Percentiles rank a stretch among this genome's conserved stretches.
phyloP scores from a whole-genome alignment of 2,329 filamentous ascomycete species.

The Akanthomyces lecanii region DNA sequence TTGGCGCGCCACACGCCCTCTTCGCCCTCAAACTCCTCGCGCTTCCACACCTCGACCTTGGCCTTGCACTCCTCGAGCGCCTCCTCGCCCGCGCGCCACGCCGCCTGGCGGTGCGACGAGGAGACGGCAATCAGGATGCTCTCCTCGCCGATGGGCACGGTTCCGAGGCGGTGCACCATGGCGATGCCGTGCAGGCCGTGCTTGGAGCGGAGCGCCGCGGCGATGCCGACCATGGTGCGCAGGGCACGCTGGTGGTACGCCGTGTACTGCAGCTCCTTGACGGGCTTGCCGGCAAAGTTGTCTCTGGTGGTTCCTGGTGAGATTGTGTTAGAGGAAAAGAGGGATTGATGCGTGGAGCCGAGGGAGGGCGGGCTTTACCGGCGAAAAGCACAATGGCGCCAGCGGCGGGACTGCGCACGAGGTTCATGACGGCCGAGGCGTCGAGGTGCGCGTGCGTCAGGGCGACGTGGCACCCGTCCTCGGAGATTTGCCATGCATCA shows the following conservation, averaged over 20 bases:
- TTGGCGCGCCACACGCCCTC: slow-evolving; percentile 87
- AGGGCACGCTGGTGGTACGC: slow-evolving; percentile 70
- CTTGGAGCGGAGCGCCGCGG: slow-evolving; percentile 49
- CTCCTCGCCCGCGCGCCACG: slow-evolving; percentile 86
- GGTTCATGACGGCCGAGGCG: no score
- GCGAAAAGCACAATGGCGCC: no score
- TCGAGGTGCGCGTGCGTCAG: no score
- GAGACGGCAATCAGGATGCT: slow-evolving; percentile 88
- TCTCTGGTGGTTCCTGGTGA: slow-evolving; percentile 68
- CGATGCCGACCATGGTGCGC: slow-evolving; percentile 63
- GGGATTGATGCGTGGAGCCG: no score
- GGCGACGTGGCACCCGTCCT: no score
- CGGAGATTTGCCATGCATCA: no score
- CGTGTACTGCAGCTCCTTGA: slow-evolving; percentile 70
- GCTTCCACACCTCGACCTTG: slow-evolving; percentile 91
- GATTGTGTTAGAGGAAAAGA: no score
- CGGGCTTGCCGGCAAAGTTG: slow-evolving; percentile 65
- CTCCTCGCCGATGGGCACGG: slow-evolving; percentile 86
- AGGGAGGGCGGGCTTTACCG: no score
- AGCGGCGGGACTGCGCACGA: no score
- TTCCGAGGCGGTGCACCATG: slow-evolving; percentile 79
- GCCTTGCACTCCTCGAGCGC: slow-evolving; percentile 82
- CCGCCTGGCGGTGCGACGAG: slow-evolving; percentile 74
- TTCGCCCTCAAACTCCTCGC: slow-evolving; percentile 77
- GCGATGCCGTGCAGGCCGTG: slow-evolving; percentile 69